These are phyloP conservation scores for Xylaria cubensis DNA, from an alignment of 495 filamentous ascomycete genomes.

Conservation along the genomic window DNA sequence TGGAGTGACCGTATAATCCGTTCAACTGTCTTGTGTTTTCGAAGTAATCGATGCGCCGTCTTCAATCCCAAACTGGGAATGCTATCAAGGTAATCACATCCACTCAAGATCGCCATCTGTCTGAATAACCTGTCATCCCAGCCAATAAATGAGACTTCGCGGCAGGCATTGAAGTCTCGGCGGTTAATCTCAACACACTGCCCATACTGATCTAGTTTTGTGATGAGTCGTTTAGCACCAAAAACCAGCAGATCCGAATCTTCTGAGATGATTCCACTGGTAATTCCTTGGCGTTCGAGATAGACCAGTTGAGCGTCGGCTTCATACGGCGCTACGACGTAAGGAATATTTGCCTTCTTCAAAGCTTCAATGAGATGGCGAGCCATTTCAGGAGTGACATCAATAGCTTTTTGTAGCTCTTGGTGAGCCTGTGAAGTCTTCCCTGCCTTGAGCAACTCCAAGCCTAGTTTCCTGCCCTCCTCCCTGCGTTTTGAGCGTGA, in stretches of 20 bases:
- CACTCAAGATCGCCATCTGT: conserved; percentile 94
- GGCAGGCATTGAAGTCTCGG: conserved; percentile 83
- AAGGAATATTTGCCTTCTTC: conserved; percentile 77
- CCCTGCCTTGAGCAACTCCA: conserved; percentile 81
- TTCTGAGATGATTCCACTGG: conserved; percentile 89
- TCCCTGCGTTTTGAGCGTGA: conserved; percentile 73
- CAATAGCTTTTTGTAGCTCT: conserved; percentile 93
- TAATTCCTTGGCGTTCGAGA: conserved; percentile 81
- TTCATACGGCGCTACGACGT: conserved; percentile 96
- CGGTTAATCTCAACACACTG: conserved; percentile 92
- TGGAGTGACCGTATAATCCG: conserved; percentile 79
- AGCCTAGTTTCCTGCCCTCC: conserved; percentile 72
- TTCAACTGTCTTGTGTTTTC: conserved; percentile 87
- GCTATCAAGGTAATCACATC: conserved; percentile 93
- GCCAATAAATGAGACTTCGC: conserved; percentile 84
- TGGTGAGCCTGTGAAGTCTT: conserved; percentile 79
- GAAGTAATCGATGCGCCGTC: conserved; percentile 87
- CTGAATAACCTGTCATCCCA: conserved; percentile 94
- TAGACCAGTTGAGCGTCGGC: conserved; percentile 97
- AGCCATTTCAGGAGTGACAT: conserved; percentile 97
- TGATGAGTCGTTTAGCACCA: conserved; percentile 85
- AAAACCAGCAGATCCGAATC: conserved; percentile 98
- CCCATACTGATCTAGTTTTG: conserved; percentile 93
- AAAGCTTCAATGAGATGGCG: conserved; percentile 89
- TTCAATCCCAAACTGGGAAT: conserved; percentile 89